Evolutionary conservation across 1,139 yeast genomes (phyloP).

Genomic region (Sugiyamaella pinicola): DNA sequence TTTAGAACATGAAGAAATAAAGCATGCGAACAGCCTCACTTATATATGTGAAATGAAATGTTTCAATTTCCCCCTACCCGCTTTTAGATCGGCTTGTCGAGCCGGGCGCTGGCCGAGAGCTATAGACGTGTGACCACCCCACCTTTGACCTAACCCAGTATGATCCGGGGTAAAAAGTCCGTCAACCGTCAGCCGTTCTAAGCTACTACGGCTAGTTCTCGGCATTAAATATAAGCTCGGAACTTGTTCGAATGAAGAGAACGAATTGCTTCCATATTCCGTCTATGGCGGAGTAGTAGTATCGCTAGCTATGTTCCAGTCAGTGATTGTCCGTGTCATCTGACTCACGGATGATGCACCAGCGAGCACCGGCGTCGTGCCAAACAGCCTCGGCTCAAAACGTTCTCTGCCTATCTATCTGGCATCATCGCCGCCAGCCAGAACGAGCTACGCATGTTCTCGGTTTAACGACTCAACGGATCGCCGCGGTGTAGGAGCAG

Average conservation of each 20-base stretch:
- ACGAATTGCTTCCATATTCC: neutral
- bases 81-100: neutral
- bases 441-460: too few relatives aligned
- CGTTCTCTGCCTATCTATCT: too few relatives aligned
- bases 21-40: neutral
- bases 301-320: too few relatives aligned
- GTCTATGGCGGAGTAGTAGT: neutral
- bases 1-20: too few relatives aligned
- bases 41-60: neutral
- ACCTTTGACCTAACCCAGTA: neutral
- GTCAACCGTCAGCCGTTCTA: too few relatives aligned
- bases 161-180: constrained; percentile 3
- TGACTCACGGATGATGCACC: neutral
- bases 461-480: too few relatives aligned
- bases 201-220: too few relatives aligned
- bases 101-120: constrained; percentile 3
- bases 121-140: neutral
- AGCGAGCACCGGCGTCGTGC: neutral
- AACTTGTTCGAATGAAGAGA: neutral
- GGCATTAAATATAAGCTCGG: too few relatives aligned
- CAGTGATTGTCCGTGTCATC: too few relatives aligned
- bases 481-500: too few relatives aligned
- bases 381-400: neutral
- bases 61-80: neutral
- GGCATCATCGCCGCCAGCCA: too few relatives aligned